A percentile compares a stretch with the other conserved stretches of the same genome.
phyloP scores from a whole-genome alignment of 2,329 filamentous ascomycete species.

The Colletotrichum phormii region DNA sequence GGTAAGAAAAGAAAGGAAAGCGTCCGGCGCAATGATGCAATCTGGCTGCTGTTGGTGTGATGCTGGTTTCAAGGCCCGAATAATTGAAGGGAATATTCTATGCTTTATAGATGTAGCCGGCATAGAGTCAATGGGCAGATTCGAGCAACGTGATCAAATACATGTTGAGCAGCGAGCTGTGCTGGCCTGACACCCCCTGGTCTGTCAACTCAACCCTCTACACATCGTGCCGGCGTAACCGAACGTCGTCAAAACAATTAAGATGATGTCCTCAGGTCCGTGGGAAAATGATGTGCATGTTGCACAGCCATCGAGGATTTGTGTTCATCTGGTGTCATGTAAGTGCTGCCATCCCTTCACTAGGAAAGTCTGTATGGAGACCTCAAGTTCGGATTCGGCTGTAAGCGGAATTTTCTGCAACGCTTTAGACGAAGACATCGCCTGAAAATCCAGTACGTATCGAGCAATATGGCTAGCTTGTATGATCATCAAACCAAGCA shows the following conservation, averaged over 20 bases:
- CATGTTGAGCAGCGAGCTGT: too few species aligned
- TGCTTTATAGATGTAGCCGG: background rate
- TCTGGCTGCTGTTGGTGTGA: background rate
- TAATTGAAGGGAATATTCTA: background rate
- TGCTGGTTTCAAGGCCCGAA: background rate
- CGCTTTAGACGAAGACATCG: slow-evolving; percentile 10
- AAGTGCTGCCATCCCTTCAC: slow-evolving; percentile 25
- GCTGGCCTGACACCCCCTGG: background rate
- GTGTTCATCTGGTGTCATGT: slow-evolving; percentile 30
- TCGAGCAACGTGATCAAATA: background rate
- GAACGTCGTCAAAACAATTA: background rate
- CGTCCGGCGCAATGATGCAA: slow-evolving; percentile 1
- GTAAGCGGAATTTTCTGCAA: background rate
- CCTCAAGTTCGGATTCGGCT: background rate
- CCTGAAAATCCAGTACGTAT: background rate
- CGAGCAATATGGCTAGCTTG: background rate
- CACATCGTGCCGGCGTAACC: background rate
- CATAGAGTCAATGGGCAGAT: background rate
- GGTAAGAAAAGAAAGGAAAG: slow-evolving; percentile 8
- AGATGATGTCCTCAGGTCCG: background rate
- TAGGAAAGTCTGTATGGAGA: background rate
- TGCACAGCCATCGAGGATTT: background rate
- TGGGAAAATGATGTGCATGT: background rate
- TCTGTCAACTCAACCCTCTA: background rate
- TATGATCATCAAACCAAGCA: slow-evolving; percentile 10